These are phyloP conservation scores for Solanum medicagineum DNA, from an alignment of 257 asterid genomes.

Conservation along the genomic window DNA sequence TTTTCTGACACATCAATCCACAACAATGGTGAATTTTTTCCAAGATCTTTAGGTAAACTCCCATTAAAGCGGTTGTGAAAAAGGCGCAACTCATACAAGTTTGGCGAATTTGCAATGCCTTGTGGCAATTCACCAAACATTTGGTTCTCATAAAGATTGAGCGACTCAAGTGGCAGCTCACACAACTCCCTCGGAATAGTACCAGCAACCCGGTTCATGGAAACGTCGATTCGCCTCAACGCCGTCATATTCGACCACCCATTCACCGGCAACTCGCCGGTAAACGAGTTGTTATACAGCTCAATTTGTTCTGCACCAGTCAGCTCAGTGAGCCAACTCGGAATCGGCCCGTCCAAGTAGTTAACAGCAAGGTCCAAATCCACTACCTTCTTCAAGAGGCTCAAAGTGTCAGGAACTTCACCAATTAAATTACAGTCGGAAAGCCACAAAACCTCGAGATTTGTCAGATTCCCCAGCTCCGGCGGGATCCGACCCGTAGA, in stretches of 20 bases:
- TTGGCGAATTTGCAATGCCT: constrained; percentile 58
- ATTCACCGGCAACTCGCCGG: constrained; percentile 55
- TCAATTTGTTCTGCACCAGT: constrained; percentile 64
- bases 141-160: constrained; percentile 70
- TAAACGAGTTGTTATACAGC: constrained; percentile 78
- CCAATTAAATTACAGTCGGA: constrained; percentile 66
- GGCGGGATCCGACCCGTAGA: constrained; percentile 75
- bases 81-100: constrained; percentile 74
- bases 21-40: constrained; percentile 54
- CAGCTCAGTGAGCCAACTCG: constrained; percentile 59
- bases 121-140: constrained; percentile 59
- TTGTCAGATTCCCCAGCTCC: constrained; percentile 70
- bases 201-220: constrained; percentile 80
- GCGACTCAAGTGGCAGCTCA: constrained; percentile 76
- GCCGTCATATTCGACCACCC: constrained; percentile 90
- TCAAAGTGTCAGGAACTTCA: constrained; percentile 67
- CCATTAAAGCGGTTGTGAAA: constrained; percentile 66
- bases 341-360: constrained; percentile 52
- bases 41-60: constrained; percentile 50
- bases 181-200: constrained; percentile 72
- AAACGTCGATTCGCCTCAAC: constrained; percentile 64
- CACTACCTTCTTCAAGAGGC: constrained; percentile 44
- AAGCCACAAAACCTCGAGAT: constrained; percentile 78
- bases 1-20: constrained; percentile 88
- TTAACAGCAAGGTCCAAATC: constrained; percentile 83